Evolutionary conservation across 352 stramenopile genomes (phyloP).

Genomic region (Globisporangium megalacanthum): DNA sequence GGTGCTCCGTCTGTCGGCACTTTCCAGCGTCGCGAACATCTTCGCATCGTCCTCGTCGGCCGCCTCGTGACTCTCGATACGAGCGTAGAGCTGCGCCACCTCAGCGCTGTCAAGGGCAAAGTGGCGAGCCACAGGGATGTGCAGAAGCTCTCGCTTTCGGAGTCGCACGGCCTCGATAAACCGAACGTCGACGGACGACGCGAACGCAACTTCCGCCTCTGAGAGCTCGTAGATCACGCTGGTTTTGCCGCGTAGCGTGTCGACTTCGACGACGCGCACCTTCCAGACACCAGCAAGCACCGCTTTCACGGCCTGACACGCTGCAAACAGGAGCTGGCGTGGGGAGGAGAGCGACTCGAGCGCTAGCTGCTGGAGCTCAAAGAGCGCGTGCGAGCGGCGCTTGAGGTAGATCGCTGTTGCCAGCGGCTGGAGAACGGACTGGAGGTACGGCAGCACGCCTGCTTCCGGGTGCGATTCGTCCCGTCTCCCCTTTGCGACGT

Average conservation of each 20-base stretch:
- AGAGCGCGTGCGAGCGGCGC: constrained; percentile 41
- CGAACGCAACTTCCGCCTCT: constrained; percentile 25
- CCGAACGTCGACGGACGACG: constrained; percentile 14
- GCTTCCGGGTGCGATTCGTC: constrained; percentile 63
- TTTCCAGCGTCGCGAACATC: constrained; percentile 5
- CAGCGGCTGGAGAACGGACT: constrained; percentile 30
- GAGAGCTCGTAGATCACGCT: constrained; percentile 53
- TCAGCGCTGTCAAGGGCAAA: constrained; percentile 12
- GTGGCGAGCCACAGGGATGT: constrained; percentile 34
- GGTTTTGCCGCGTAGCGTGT: constrained; percentile 38
- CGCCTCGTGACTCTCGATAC: background rate
- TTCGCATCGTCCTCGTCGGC: constrained; percentile 4
- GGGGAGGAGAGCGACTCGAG: constrained; percentile 45
- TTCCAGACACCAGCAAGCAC: constrained; percentile 52
- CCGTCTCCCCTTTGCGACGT: constrained; percentile 44
- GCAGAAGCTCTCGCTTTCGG: constrained; percentile 38
- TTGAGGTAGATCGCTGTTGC: constrained; percentile 58
- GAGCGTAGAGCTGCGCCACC: constrained; percentile 10
- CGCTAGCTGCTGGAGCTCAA: constrained; percentile 29
- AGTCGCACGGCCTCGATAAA: constrained; percentile 35
- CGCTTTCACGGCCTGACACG: constrained; percentile 34
- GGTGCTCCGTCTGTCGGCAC: constrained; percentile 5
- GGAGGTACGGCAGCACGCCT: constrained; percentile 51
- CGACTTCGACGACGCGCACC: constrained; percentile 44
- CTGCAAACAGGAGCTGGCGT: constrained; percentile 45